phyloP scores from a whole-genome alignment of 257 asterid genomes.

The Solanum appendiculatum region DNA sequence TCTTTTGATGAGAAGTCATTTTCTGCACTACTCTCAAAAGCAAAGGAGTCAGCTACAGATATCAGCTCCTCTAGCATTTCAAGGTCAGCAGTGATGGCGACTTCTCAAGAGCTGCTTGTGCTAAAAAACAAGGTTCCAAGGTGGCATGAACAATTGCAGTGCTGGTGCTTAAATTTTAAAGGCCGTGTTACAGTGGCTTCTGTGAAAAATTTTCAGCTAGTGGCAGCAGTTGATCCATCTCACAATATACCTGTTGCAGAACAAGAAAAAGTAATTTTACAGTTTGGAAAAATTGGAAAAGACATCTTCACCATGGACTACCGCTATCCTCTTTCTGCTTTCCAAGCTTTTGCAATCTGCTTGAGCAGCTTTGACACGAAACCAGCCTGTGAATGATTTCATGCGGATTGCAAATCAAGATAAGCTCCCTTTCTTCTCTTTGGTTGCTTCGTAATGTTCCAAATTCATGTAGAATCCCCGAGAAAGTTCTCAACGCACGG shows the following conservation, averaged over 20 bases:
- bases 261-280: background rate
- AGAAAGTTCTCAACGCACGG: background rate
- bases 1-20: background rate
- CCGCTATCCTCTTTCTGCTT: slow-evolving; percentile 25
- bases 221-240: background rate
- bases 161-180: background rate
- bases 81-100: background rate
- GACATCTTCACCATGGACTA: background rate
- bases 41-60: background rate
- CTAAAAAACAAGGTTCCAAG: slow-evolving; percentile 1
- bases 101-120: background rate
- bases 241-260: background rate
- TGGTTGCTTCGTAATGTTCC: background rate
- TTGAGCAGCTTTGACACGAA: slow-evolving; percentile 97
- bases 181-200: background rate
- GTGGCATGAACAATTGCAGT: background rate
- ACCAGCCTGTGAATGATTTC: slow-evolving; percentile 82
- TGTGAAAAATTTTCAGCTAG: background rate
- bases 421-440: background rate
- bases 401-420: slow-evolving; percentile 11
- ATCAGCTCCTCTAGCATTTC: background rate
- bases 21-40: background rate
- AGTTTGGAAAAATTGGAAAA: background rate
- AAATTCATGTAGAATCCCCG: background rate
- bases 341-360: slow-evolving; percentile 93